Evolutionary conservation across 768 basidiomycete species (phyloP), one percentile per base, ranked within the genome.

Genomic region (Pulveroboletus sp.): DNA sequence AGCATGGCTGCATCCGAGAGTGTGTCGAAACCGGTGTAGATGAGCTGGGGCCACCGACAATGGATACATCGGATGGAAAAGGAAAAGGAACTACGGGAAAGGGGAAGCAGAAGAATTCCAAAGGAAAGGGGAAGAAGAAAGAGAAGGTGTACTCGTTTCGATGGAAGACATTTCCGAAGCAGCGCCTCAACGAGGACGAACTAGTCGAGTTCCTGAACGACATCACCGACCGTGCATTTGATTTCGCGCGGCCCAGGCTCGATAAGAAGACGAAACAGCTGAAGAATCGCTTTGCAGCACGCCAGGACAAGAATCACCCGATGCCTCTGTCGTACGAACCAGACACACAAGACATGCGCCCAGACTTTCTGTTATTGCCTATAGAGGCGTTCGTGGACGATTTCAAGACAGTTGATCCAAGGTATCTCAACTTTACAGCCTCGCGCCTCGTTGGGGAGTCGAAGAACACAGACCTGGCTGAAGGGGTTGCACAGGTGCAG

Each of bases 301-400:
- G 43, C 3, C 9, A 21, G 10, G 43, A 36, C 43, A 49, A 49
- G 17, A 2, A 42, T 11, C 38, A 35, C 16, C 14, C 43, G 2
- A 34, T 44, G 17, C 42, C 21, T 72, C 75, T 73, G 68, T 75
- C 74, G 5, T 52, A 52, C 16, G 46, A 48, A 33, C 19, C n/a
- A n/a, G 51, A 52, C 5, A n/a, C 35, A 5, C 35, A 47, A 20
- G 51, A 52, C 37, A 47, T 48, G 45, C 27, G 51, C 4, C 46
- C 51, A 2, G 46, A 47, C 29, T 47, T 52, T 23, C 23, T 52
- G 4, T 9, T 52, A 2, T 35, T 52, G 21, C 46, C 45, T 1
- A 34, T 33, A 1, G 24, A 43, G 10, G 51, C 51, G 16, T 52
- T 52, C 14, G 1, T 3, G 5, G 29, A 38, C 6, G 45, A 25